These are phyloP conservation scores for Leccinum boreale DNA, from an alignment of 768 basidiomycete genomes.

Conservation along the genomic window DNA sequence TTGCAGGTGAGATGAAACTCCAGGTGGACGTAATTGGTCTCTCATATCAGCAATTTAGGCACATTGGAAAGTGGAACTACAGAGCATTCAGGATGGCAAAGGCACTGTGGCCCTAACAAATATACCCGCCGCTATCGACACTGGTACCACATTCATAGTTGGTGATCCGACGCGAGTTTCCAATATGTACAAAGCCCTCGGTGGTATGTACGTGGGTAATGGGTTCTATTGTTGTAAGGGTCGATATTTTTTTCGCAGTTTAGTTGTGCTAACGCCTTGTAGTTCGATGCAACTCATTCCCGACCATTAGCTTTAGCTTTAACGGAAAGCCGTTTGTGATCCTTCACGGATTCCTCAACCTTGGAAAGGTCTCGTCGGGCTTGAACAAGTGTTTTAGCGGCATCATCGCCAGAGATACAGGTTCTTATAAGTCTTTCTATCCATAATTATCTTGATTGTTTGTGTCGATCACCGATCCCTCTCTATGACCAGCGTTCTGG, in stretches of 20 bases:
- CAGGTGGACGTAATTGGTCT: not conserved
- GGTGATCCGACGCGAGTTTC: not conserved
- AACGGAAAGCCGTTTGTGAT: not conserved
- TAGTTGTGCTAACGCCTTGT: not conserved
- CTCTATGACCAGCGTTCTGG: not conserved
- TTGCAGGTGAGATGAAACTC: not conserved
- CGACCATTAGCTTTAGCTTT: not conserved
- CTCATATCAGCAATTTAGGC: not conserved
- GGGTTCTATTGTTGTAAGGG: not conserved
- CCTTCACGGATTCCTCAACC: not conserved
- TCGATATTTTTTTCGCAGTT: not conserved
- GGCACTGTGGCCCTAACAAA: not conserved
- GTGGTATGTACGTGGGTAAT: not conserved
- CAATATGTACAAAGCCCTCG: not conserved
- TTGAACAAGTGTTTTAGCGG: not conserved
- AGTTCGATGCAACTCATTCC: not conserved
- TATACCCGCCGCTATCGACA: not conserved
- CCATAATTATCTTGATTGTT: not conserved
- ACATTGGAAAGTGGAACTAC: not conserved
- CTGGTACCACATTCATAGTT: not conserved
- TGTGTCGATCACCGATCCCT: not conserved
- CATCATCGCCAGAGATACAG: not conserved
- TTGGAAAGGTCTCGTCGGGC: not conserved
- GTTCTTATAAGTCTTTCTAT: not conserved
- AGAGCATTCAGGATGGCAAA: not conserved